Evolutionary conservation across 2,329 filamentous ascomycete species (phyloP), one percentile per base, ranked within the genome.

Genomic region (Zymoseptoria crescenta): DNA sequence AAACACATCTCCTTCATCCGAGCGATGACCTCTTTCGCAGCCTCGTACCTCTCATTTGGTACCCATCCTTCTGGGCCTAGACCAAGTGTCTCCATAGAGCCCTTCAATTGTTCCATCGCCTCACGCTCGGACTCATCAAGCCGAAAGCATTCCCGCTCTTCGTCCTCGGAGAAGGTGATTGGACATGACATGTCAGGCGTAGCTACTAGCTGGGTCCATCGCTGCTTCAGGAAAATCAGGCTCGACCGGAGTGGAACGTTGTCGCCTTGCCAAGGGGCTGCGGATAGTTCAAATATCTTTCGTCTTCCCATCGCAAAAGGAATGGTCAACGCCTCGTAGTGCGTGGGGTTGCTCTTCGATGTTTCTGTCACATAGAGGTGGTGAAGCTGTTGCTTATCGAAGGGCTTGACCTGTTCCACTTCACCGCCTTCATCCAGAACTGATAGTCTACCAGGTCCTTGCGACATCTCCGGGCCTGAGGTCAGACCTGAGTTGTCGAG

Each of bases 401-500:
- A 21, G 19, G 8, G 49, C 24, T 51, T n/a, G 49, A 27, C 1
- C 49, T 51, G 49, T 10, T 51, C 24, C 49, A 16, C n/a, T 21
- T 9, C 9, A 27, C 24, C 19, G 49, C 21, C 49, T 27, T 51
- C 49, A 51, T 51, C 6, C 24, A 19, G 10, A 16, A 19, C 24
- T 8, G 49, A 16, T n/a, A 13, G 19, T n/a, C 6, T 9, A 24
- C 7, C 19, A 51, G 24, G 49, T 2, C 49, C 9, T 51, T 4
- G n/a, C 9, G 49, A 27, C 24, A n/a, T 51, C 49, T 51, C 49
- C 49, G n/a, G n/a, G 49, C n/a, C 9, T 51, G 49, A 51, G 49
- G 49, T n/a, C 21, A n/a, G 19, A 51, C 13, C 49, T 21, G 54
- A 75, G 56, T 76, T 75, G 59, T 75, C 70, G 59, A 78, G 74